Evolutionary conservation across 2,329 filamentous ascomycete species (phyloP).

Genomic region (Ceratocystis ficicola): DNA sequence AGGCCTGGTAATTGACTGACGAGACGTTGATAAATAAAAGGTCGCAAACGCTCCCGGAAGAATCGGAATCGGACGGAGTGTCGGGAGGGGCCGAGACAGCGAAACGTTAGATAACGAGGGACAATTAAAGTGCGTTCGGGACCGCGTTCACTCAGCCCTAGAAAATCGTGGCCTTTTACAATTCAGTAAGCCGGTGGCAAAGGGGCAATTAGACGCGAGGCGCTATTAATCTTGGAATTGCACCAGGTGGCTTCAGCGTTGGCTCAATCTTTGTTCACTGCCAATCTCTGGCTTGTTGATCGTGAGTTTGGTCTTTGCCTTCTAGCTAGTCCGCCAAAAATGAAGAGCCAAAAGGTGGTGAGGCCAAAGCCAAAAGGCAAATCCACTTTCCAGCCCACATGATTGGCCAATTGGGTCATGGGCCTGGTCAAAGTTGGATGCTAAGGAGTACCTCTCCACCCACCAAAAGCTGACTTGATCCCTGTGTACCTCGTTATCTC

Average conservation of each 20-base stretch:
- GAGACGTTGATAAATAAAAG: background rate
- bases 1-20: slow-evolving; percentile 23
- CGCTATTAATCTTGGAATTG: background rate
- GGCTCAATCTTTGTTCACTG: background rate
- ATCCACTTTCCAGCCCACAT: slow-evolving; percentile 24
- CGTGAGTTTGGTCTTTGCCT: background rate
- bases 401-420: slow-evolving; percentile 34
- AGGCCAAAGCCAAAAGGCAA: slow-evolving; percentile 21
- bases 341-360: slow-evolving; percentile 22
- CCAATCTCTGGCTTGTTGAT: background rate
- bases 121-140: background rate
- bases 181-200: background rate
- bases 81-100: background rate
- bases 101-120: background rate
- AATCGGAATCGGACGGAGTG: background rate
- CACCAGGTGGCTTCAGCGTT: background rate
- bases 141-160: background rate
- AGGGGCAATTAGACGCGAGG: background rate
- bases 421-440: slow-evolving; percentile 5
- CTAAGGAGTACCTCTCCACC: slow-evolving; percentile 19
- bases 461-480: slow-evolving; percentile 6
- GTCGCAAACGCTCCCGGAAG: background rate
- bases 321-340: background rate
- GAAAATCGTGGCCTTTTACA: background rate
- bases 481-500: slow-evolving; percentile 19